These are phyloP conservation scores for Corinectria fuckeliana DNA, from an alignment of 2,329 filamentous ascomycete genomes.

Conservation along the genomic window DNA sequence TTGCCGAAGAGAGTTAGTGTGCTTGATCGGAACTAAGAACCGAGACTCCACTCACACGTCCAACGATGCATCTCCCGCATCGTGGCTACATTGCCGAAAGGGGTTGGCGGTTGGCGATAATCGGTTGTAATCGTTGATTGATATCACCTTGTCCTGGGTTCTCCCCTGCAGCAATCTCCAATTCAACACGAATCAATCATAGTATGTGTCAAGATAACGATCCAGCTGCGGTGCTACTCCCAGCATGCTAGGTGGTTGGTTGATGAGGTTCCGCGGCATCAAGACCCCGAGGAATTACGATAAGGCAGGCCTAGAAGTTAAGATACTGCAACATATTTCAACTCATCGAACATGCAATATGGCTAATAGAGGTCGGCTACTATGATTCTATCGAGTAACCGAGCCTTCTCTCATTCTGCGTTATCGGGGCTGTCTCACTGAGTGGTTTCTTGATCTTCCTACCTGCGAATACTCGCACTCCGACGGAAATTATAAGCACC, in stretches of 20 bases:
- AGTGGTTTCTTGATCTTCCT: neutral
- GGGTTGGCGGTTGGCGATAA: slow-evolving; percentile 11
- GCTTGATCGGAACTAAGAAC: slow-evolving; percentile 1
- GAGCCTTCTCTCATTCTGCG: neutral
- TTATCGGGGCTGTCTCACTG: neutral
- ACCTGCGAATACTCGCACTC: too few relatives aligned
- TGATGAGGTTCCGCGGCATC: neutral
- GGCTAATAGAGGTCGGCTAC: neutral
- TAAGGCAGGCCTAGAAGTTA: neutral
- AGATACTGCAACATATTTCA: neutral
- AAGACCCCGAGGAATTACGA: neutral
- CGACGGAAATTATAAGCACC: too few relatives aligned
- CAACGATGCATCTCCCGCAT: slow-evolving; percentile 20
- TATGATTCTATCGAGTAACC: neutral
- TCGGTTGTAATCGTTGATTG: neutral
- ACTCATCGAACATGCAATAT: neutral
- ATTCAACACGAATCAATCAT: too few relatives aligned
- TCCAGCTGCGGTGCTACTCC: neutral
- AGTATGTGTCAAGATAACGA: neutral
- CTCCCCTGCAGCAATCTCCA: too few relatives aligned
- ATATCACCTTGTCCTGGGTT: too few relatives aligned
- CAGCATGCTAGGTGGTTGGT: neutral
- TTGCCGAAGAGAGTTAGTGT: slow-evolving; percentile 26
- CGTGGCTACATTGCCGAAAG: slow-evolving; percentile 37
- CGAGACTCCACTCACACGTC: neutral